Conservation (phyloP, 2,329 filamentous ascomycete species). For the Aureobasidium pullulans region DNA sequence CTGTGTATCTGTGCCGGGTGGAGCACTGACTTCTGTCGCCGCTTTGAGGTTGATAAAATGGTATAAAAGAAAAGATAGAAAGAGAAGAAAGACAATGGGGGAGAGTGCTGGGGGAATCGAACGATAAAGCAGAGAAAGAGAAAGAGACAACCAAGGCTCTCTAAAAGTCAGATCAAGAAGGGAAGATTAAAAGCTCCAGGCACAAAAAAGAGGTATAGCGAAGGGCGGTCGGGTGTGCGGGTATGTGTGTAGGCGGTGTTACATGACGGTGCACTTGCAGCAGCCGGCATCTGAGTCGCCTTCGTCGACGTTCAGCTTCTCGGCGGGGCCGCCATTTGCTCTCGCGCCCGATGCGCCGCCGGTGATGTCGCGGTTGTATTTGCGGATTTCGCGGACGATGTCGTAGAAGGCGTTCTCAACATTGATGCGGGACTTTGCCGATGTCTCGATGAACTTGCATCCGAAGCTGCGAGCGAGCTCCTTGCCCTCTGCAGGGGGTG, state of each 20-base stretch:
- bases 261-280: conserved; percentile 90
- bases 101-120: conserved; percentile 13
- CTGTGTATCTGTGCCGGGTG: background rate
- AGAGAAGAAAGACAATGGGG: background rate
- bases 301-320: conserved; percentile 68
- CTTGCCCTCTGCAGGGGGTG: conserved; percentile 65
- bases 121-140: conserved; percentile 5
- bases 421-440: conserved; percentile 94
- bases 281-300: conserved; percentile 61
- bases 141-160: conserved; percentile 12
- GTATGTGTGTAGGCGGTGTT: conserved; percentile 28
- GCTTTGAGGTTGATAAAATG: conserved; percentile 2
- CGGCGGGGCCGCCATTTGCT: conserved; percentile 52
- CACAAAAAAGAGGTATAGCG: conserved; percentile 6
- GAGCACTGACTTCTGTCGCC: conserved; percentile 7
- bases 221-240: background rate
- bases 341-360: conserved; percentile 56
- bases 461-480: conserved; percentile 76
- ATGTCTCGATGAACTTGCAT: conserved; percentile 99
- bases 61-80: conserved; percentile 11
- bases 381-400: conserved; percentile 93
- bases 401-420: conserved; percentile 99
- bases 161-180: conserved; percentile 14
- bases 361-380: conserved; percentile 96
- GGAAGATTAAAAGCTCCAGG: conserved; percentile 13